These are phyloP conservation scores for Plenodomus biglobosus DNA, from an alignment of 2,329 filamentous ascomycete genomes.

Conservation along the genomic window DNA sequence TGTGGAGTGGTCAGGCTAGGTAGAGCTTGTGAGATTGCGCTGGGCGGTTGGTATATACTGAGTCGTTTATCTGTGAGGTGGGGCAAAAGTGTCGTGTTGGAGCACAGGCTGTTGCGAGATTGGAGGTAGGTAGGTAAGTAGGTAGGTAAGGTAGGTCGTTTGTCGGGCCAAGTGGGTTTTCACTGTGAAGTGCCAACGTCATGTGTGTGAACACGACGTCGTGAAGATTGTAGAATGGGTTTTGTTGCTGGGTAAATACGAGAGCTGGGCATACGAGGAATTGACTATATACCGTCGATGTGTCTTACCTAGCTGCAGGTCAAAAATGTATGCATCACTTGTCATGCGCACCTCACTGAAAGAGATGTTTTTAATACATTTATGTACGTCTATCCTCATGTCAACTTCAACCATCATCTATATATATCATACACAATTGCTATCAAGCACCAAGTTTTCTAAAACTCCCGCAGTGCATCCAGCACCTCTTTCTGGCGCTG, in stretches of 20 bases:
- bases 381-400: neutral
- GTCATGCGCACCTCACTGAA: neutral
- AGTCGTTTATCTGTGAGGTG: neutral
- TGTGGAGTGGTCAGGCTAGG: neutral
- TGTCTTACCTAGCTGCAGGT: too few species aligned
- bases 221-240: too few species aligned
- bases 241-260: too few species aligned
- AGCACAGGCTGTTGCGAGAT: too few species aligned
- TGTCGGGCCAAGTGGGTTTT: neutral
- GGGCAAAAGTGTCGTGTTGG: too few species aligned
- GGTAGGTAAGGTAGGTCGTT: neutral
- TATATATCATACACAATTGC: too few species aligned
- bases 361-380: neutral
- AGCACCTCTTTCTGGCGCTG: constrained; percentile 62
- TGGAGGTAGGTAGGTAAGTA: too few species aligned
- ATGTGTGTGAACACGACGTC: neutral
- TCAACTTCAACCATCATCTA: too few species aligned
- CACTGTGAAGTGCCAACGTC: neutral
- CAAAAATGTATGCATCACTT: too few species aligned
- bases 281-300: too few species aligned
- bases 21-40: neutral
- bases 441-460: neutral
- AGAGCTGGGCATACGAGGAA: too few species aligned
- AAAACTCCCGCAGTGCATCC: constrained; percentile 37
- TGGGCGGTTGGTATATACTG: neutral